phyloP scores from a whole-genome alignment of 164 flowering plant species.

The Chimonanthus praecox region DNA sequence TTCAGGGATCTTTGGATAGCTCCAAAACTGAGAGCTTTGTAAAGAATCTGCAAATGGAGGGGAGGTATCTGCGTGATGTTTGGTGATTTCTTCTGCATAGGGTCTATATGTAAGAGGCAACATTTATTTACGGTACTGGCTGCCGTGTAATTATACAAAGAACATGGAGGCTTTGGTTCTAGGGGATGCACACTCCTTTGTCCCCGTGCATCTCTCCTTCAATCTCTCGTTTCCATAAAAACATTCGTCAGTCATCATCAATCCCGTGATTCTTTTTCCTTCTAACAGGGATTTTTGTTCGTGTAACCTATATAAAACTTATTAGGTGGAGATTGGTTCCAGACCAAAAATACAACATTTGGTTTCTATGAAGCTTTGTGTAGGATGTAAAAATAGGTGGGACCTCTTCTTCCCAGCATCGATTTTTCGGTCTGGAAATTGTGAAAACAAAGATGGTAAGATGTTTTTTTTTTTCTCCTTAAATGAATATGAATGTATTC shows the following conservation, averaged over 20 bases:
- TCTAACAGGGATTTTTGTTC: constrained; percentile 22
- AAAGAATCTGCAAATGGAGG: constrained; percentile 83
- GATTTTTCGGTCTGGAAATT: neutral
- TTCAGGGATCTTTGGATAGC: constrained; percentile 80
- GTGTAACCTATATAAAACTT: constrained; percentile 14
- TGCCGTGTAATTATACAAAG: neutral
- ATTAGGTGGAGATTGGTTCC: neutral
- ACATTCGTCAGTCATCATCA: neutral
- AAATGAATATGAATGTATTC: too few species aligned
- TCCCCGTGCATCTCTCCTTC: neutral
- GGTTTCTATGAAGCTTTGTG: neutral
- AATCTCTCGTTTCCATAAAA: neutral
- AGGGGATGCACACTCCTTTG: neutral
- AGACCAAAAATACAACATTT: neutral
- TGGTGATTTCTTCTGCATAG: constrained; percentile 43
- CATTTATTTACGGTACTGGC: neutral
- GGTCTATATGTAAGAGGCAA: neutral
- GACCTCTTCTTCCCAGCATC: neutral
- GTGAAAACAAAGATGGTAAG: neutral
- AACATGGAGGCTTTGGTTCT: neutral
- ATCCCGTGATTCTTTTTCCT: constrained; percentile 28
- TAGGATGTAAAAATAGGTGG: neutral
- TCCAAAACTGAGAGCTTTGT: constrained; percentile 80
- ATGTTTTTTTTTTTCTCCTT: neutral
- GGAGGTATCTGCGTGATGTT: constrained; percentile 90